Evolutionary conservation across 805 yeast genomes (phyloP).

Genomic region (Schizosaccharomyces pombe): DNA sequence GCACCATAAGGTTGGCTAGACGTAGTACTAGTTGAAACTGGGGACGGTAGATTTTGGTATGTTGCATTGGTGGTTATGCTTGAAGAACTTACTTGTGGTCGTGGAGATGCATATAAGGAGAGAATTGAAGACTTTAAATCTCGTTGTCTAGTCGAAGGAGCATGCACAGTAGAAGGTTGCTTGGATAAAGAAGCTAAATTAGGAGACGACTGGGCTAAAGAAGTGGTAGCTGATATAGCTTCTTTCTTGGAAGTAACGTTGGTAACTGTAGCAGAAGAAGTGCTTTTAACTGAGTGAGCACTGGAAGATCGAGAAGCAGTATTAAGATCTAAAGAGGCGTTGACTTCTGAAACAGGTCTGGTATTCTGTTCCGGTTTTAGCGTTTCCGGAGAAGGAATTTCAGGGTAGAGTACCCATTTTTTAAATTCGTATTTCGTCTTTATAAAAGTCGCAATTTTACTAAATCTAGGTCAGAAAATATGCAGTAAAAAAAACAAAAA

Average conservation of each 20-base stretch:
- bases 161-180: constrained; percentile 9
- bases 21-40: not conserved
- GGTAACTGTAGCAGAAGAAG: not conserved
- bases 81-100: too few relatives aligned
- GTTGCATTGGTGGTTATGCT: not conserved
- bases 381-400: constrained; percentile 34
- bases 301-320: not conserved
- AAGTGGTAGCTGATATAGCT: constrained; percentile 6
- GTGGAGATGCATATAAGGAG: constrained; percentile 51
- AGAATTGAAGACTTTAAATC: constrained; percentile 81
- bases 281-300: not conserved
- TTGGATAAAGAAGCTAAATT: constrained; percentile 5
- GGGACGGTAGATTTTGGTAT: not conserved
- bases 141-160: constrained; percentile 27
- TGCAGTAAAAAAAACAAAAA: not conserved
- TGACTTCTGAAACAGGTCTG: not conserved
- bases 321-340: not conserved
- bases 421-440: constrained; percentile 77
- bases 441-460: constrained; percentile 71
- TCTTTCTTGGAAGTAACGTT: not conserved
- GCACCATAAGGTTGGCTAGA: not conserved
- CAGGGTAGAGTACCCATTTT: constrained; percentile 46
- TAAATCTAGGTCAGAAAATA: constrained; percentile 7
- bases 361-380: constrained; percentile 7
- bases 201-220: constrained; percentile 6